A percentile compares a stretch with the other conserved stretches of the same genome.
Evolutionary conservation across 2,329 filamentous ascomycete genomes (phyloP).

Genomic region (Cladosporium sp.): DNA sequence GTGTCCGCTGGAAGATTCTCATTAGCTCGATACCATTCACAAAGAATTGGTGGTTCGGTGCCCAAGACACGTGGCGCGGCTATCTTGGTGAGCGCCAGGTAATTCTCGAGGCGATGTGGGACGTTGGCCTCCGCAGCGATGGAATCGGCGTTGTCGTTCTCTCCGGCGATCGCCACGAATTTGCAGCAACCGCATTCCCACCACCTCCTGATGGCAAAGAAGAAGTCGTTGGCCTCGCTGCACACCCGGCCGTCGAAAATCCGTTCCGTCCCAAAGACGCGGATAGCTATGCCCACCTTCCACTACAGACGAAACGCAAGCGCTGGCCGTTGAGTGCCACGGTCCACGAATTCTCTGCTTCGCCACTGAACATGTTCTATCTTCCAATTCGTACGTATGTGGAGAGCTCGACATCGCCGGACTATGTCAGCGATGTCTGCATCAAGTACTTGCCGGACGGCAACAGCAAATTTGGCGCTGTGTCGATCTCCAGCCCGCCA

Average conservation of each 20-base stretch:
- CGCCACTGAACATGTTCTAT: constrained; percentile 91
- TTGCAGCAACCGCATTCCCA: constrained; percentile 77
- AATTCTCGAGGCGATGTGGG: constrained; percentile 90
- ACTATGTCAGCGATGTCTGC: constrained; percentile 70
- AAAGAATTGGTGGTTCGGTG: constrained; percentile 92
- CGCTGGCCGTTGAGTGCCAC: constrained; percentile 59
- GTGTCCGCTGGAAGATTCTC: constrained; percentile 90
- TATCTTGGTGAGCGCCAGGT: constrained; percentile 75
- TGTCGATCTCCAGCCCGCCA: constrained; percentile 69
- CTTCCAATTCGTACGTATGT: constrained; percentile 78
- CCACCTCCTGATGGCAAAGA: constrained; percentile 51
- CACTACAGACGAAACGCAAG: constrained; percentile 23
- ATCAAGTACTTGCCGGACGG: constrained; percentile 83
- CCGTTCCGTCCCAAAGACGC: constrained; percentile 10
- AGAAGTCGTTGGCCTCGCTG: constrained; percentile 26
- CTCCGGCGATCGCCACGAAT: constrained; percentile 93
- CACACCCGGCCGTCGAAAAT: constrained; percentile 6
- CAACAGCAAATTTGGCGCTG: constrained; percentile 80
- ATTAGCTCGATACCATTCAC: constrained; percentile 91
- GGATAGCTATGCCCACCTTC: background rate
- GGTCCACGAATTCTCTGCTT: constrained; percentile 88
- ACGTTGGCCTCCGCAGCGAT: constrained; percentile 63
- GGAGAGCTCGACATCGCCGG: constrained; percentile 53
- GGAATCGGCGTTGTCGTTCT: constrained; percentile 79
- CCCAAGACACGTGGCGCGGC: constrained; percentile 88